Evolutionary conservation across 768 basidiomycete genomes (phyloP).

Genomic region (Phallus indusiatus): DNA sequence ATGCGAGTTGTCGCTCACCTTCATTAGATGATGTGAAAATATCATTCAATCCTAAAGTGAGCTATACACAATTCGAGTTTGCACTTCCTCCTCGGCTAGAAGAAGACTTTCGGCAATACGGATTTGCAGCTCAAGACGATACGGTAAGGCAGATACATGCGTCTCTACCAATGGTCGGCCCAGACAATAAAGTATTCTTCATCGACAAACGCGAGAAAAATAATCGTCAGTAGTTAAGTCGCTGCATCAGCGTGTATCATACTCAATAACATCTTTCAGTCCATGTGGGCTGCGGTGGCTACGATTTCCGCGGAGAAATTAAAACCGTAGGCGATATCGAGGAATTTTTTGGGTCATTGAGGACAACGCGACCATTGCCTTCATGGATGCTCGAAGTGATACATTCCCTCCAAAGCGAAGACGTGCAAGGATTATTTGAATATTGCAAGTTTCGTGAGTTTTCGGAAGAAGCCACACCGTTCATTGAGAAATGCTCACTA

Average conservation of each 20-base stretch:
- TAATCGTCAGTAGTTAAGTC: too few relatives aligned
- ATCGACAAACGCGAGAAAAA: background rate
- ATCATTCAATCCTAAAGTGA: constrained; percentile 4
- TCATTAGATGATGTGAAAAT: background rate
- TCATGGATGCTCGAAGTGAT: background rate
- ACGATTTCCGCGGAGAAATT: background rate
- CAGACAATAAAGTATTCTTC: background rate
- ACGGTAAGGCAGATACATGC: too few relatives aligned
- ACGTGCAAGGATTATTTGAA: background rate
- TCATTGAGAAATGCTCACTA: background rate
- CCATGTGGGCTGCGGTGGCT: background rate
- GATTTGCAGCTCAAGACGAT: background rate
- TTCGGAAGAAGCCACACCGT: background rate
- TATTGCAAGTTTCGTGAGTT: background rate
- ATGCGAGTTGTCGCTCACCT: background rate
- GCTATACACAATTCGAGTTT: background rate
- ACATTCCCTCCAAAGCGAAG: background rate
- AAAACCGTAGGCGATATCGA: background rate
- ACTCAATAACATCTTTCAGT: background rate
- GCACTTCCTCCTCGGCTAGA: background rate
- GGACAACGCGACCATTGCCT: background rate
- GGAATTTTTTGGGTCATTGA: background rate
- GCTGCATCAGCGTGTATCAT: background rate
- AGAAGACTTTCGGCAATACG: background rate
- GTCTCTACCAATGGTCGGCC: background rate